Percentiles rank a stretch among this genome's conserved stretches.
Conservation (phyloP, 768 basidiomycete genomes). For the Gymnopilus junonius region DNA sequence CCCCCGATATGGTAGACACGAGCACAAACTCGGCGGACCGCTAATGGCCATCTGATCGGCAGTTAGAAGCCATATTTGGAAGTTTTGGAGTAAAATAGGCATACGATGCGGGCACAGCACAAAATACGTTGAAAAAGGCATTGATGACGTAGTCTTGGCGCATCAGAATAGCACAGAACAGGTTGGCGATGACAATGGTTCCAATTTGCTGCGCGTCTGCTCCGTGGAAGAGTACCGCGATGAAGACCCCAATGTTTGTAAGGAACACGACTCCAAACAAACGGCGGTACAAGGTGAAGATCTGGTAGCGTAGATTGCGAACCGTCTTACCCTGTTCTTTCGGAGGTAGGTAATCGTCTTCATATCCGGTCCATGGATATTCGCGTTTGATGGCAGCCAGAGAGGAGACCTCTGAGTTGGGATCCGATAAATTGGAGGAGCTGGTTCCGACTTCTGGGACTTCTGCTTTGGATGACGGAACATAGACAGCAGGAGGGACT, state of each 20-base stretch:
- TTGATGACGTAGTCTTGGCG: constrained; percentile 65
- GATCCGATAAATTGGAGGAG: constrained; percentile 20
- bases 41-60: constrained; percentile 52
- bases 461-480: constrained; percentile 11
- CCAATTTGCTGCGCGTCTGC: constrained; percentile 42
- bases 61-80: constrained; percentile 2
- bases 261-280: constrained; percentile 64
- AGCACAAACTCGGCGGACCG: constrained; percentile 55
- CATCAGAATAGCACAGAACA: constrained; percentile 53
- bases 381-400: constrained; percentile 37
- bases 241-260: constrained; percentile 56
- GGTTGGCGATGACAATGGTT: constrained; percentile 48
- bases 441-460: constrained; percentile 9
- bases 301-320: constrained; percentile 57
- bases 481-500: constrained; percentile 17
- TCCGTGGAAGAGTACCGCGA: constrained; percentile 40
- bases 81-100: constrained; percentile 20
- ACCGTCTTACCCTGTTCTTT: constrained; percentile 52
- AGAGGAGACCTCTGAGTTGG: constrained; percentile 29
- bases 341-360: constrained; percentile 51
- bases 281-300: constrained; percentile 61
- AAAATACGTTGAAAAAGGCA: constrained; percentile 56
- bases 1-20: constrained; percentile 66
- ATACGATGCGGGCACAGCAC: constrained; percentile 52
- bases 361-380: constrained; percentile 56